Conservation (phyloP, 108 stramenopile species). For the Cyclotella choctawhatcheeana region DNA sequence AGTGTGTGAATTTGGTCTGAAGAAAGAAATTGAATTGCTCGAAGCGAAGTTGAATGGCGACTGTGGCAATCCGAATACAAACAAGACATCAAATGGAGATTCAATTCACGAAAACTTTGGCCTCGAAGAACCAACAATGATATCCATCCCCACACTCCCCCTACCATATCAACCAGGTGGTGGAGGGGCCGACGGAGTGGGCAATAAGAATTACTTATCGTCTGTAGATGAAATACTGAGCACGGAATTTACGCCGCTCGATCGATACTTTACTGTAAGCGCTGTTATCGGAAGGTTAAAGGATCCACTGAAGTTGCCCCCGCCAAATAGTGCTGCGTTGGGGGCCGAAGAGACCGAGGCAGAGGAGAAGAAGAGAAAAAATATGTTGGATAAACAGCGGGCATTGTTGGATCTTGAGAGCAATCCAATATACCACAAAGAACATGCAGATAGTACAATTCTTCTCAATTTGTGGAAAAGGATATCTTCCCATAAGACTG, state of each 20-base stretch:
- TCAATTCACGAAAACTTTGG: neutral
- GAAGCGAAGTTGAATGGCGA: conserved; percentile 46
- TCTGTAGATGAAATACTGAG: conserved; percentile 57
- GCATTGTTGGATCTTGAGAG: conserved; percentile 36
- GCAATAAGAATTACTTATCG: conserved; percentile 32
- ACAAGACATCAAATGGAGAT: neutral
- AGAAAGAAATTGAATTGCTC: conserved; percentile 62
- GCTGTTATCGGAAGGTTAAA: conserved; percentile 78
- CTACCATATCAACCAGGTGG: conserved; percentile 40
- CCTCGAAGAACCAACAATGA: conserved; percentile 37
- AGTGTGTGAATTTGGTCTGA: conserved; percentile 69
- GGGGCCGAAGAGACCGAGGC: conserved; percentile 33
- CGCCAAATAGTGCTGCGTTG: conserved; percentile 42
- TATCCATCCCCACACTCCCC: conserved; percentile 38
- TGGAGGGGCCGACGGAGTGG: conserved; percentile 14
- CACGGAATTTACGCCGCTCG: conserved; percentile 72
- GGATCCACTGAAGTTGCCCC: conserved; percentile 74
- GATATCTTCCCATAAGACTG: conserved; percentile 73
- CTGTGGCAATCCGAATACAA: conserved; percentile 7
- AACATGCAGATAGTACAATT: conserved; percentile 50
- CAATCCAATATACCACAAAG: conserved; percentile 51
- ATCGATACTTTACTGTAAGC: conserved; percentile 76
- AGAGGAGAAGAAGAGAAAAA: conserved; percentile 16
- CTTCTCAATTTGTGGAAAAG: conserved; percentile 75
- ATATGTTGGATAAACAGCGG: conserved; percentile 40